Evolutionary conservation across 768 basidiomycete genomes (phyloP).

Genomic region (Rhodotorula babjevae): DNA sequence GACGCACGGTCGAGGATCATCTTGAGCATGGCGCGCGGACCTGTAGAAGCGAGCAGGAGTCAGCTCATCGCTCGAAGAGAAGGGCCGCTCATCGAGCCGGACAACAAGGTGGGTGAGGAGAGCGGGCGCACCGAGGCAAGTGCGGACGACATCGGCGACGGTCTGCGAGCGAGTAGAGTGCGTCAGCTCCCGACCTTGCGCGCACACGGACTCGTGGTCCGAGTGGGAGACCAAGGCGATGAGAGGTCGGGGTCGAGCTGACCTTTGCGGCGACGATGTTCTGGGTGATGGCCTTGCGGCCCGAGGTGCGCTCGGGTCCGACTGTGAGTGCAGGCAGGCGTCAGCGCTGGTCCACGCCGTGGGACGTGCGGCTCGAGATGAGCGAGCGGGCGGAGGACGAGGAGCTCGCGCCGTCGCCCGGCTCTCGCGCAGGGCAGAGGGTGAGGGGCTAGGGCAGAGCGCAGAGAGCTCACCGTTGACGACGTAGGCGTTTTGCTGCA

Average conservation of each 20-base stretch:
- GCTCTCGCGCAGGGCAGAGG: too few relatives aligned
- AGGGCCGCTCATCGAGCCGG: too few relatives aligned
- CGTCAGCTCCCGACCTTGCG: not conserved
- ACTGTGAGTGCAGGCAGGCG: not conserved
- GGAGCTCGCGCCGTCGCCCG: not conserved
- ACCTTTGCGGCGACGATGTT: constrained; percentile 98
- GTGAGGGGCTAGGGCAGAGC: too few relatives aligned
- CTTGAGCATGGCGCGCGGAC: constrained; percentile 97
- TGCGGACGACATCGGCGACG: constrained; percentile 94
- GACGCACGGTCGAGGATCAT: constrained; percentile 76
- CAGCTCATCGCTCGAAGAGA: not conserved
- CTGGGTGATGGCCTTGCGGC: constrained; percentile 89
- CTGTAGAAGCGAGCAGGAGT: not conserved
- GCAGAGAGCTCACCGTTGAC: not conserved
- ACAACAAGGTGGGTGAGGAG: not conserved
- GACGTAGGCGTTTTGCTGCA: not conserved
- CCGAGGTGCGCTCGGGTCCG: constrained; percentile 45
- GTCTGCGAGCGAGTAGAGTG: constrained; percentile 55
- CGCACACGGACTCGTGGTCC: not conserved
- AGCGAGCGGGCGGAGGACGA: not conserved
- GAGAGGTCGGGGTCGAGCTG: constrained; percentile 27
- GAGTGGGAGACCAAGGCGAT: not conserved
- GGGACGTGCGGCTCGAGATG: not conserved
- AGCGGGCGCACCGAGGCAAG: constrained; percentile 62
- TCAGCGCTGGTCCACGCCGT: not conserved